Evolutionary conservation across 768 basidiomycete genomes (phyloP), one percentile per base, ranked within the genome.

Genomic region (Trametes gibbosa): DNA sequence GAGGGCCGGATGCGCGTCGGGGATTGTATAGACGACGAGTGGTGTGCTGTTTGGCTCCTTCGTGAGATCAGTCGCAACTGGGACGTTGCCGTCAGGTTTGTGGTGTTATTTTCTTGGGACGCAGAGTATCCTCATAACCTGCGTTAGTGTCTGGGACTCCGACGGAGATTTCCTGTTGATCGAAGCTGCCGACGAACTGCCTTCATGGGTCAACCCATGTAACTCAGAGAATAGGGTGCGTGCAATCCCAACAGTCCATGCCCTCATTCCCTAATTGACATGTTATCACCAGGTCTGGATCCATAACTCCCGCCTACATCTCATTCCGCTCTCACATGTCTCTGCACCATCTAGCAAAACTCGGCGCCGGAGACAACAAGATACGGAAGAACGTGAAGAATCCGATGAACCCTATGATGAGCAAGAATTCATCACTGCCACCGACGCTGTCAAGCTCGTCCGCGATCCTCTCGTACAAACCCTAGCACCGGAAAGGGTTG

Each of bases 11-110:
- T 95, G 87, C 79, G 95, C 45, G 90, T 98, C 23, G 96, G 97
- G 2, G 97, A 99, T 73, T 90, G 86, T 52, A 82, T 98, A n/a
- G 95, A 99, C 72, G 97, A 99, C 67, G 97, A 99, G 73, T 99
- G 97, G 97, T 88, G 87, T 70, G 80, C 83, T 14, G 94, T 98
- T 17, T 98, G 92, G 92, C 76, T 98, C 47, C 75, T 98, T 58
- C 81, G 79, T 65, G 82, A 92, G 72, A 78, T 96, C 57, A 89
- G 86, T 61, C 74, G 78, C 40, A 84, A 83, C 61, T 95, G 89
- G 89, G 89, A 94, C 63, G 72, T 95, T 37, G 84, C 82, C 10
- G 83, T 93, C 56, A 87, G 89, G 94, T 95, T 64, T 58, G 81
- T 69, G 12, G 27, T 2, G 14, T 19, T 14, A 2, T 17, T 14